Evolutionary conservation across 345 rosid species (phyloP).

Genomic region (Xanthoceras sorbifolium): DNA sequence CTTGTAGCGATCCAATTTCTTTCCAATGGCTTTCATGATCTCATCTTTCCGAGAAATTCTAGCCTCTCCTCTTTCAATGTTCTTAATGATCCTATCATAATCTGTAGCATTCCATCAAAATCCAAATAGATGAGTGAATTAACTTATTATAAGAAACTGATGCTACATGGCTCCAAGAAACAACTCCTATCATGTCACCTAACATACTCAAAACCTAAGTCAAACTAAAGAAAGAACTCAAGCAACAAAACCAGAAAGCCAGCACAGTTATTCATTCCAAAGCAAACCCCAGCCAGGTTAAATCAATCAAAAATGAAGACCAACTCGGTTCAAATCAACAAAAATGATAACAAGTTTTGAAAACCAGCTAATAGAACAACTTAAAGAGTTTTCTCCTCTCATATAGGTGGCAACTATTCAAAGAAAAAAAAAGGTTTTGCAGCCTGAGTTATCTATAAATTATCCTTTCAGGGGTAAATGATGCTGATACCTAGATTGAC

Average conservation of each 20-base stretch:
- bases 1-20: constrained; percentile 96
- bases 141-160: neutral
- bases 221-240: neutral
- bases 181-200: neutral
- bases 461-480: neutral
- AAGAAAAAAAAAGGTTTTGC: too few species aligned
- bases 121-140: neutral
- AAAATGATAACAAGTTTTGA: neutral
- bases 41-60: constrained; percentile 95
- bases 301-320: neutral
- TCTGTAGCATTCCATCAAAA: constrained; percentile 40
- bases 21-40: constrained; percentile 98
- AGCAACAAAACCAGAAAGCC: constrained; percentile 6
- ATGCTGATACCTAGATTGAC: neutral
- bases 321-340: neutral
- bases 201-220: neutral
- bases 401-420: neutral
- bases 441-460: neutral
- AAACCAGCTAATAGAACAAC: neutral
- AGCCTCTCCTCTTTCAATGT: constrained; percentile 96
- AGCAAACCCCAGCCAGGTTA: neutral
- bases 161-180: neutral
- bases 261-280: neutral
- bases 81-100: constrained; percentile 94
- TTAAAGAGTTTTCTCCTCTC: neutral